Conservation (phyloP, 495 filamentous ascomycete species). For the Friedmanniomyces simplex region DNA sequence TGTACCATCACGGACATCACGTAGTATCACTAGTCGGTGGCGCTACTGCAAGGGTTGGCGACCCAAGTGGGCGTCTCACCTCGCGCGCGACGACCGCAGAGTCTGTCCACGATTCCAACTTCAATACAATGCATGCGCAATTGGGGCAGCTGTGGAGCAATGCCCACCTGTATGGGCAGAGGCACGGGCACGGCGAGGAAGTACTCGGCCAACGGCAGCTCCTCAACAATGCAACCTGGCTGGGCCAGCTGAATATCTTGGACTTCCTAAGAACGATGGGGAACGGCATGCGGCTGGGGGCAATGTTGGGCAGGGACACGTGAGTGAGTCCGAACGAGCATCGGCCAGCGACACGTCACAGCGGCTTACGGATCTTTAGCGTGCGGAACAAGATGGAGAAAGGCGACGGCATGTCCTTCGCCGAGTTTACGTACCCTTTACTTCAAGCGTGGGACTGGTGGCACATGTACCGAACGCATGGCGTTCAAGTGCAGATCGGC, state of each 20-base stretch:
- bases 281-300: constrained; percentile 58
- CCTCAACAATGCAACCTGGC: constrained; percentile 48
- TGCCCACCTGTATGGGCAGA: constrained; percentile 50
- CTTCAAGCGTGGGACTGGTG: constrained; percentile 98
- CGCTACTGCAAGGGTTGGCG: constrained; percentile 75
- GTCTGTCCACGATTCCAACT: constrained; percentile 53
- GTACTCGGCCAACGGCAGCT: constrained; percentile 1
- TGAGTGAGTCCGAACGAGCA: constrained; percentile 39
- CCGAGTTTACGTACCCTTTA: constrained; percentile 86
- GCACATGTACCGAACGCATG: constrained; percentile 54
- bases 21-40: constrained; percentile 71
- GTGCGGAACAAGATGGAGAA: constrained; percentile 71
- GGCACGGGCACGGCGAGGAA: constrained; percentile 42
- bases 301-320: constrained; percentile 87
- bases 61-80: constrained; percentile 68
- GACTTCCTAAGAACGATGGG: constrained; percentile 67
- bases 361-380: constrained; percentile 36
- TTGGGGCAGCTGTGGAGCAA: constrained; percentile 65
- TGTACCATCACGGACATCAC: constrained; percentile 72
- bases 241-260: constrained; percentile 52
- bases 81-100: constrained; percentile 49
- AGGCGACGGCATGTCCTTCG: constrained; percentile 84
- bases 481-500: constrained; percentile 75
- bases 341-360: background rate
- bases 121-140: constrained; percentile 69